These are phyloP conservation scores for Hyaloscypha bicolor DNA, from an alignment of 495 filamentous ascomycete genomes.

Conservation along the genomic window DNA sequence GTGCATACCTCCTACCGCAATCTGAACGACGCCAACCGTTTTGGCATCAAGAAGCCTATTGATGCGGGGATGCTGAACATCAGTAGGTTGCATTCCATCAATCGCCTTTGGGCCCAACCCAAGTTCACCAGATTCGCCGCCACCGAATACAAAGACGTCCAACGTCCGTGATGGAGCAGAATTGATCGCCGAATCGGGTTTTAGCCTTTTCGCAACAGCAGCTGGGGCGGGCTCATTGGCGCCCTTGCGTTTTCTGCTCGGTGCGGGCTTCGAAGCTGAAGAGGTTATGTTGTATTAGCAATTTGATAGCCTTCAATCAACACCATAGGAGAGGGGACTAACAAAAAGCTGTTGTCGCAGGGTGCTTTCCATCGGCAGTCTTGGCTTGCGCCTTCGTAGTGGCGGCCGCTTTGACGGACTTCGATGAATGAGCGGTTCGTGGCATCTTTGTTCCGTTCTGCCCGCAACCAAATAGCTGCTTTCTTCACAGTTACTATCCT, in stretches of 20 bases:
- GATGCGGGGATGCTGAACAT: conserved; percentile 54
- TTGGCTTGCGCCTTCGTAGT: too few species aligned
- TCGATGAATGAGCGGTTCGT: too few species aligned
- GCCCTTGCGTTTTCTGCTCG: not conserved
- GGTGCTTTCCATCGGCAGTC: too few species aligned
- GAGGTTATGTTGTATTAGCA: too few species aligned
- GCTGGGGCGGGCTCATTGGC: not conserved
- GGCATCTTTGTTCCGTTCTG: too few species aligned
- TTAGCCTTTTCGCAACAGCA: not conserved
- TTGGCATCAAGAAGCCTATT: conserved; percentile 51
- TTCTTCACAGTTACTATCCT: too few species aligned
- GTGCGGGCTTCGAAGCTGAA: too few species aligned
- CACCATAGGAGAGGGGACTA: too few species aligned
- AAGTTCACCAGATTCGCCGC: conserved; percentile 54
- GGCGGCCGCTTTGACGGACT: too few species aligned
- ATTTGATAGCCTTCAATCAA: too few species aligned
- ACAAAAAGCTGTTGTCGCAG: too few species aligned
- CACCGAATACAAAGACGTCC: conserved; percentile 57
- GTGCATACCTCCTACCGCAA: conserved; percentile 70
- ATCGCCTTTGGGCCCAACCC: conserved; percentile 39
- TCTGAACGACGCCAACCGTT: conserved; percentile 62
- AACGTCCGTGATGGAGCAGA: conserved; percentile 36
- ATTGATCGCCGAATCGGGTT: conserved; percentile 35
- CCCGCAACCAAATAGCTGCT: too few species aligned
- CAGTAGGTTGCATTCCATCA: conserved; percentile 44